These are phyloP conservation scores for Begonia peltatifolia DNA, from an alignment of 306 rosid species.

Conservation along the genomic window DNA sequence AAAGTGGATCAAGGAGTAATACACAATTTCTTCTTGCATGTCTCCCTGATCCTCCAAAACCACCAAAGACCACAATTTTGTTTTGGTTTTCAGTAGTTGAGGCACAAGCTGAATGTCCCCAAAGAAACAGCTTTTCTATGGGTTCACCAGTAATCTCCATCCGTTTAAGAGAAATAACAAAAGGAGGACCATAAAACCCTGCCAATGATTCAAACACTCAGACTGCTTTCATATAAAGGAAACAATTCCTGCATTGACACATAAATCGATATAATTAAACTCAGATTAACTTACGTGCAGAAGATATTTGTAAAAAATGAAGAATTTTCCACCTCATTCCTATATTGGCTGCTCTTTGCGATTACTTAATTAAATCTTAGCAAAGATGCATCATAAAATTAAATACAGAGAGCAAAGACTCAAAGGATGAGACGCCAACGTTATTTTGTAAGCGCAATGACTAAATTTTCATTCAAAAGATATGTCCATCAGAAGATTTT, in stretches of 20 bases:
- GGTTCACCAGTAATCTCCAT: conserved; percentile 50
- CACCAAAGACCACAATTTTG: conserved; percentile 58
- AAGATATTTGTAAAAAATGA: neutral
- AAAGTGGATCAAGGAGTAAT: conserved; percentile 41
- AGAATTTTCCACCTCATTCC: neutral
- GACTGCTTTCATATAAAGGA: conserved; percentile 58
- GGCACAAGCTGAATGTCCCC: conserved; percentile 80
- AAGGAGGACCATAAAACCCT: conserved; percentile 37
- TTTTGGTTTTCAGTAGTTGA: conserved; percentile 14
- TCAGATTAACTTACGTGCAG: conserved; percentile 10
- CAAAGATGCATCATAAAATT: no score
- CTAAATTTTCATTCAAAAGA: no score
- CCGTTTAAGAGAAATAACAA: conserved; percentile 35
- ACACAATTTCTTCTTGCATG: conserved; percentile 63
- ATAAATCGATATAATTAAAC: neutral
- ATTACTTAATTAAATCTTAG: no score
- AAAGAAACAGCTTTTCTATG: conserved; percentile 51
- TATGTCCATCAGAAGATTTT: no score
- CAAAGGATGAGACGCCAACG: no score
- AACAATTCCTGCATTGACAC: conserved; percentile 46
- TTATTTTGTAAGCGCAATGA: no score
- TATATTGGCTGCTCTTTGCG: no score
- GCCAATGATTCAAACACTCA: conserved; percentile 90
- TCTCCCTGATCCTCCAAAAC: conserved; percentile 90
- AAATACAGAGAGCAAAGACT: no score